Conservation (phyloP, 1,139 yeast species). For the Candida sojae region DNA sequence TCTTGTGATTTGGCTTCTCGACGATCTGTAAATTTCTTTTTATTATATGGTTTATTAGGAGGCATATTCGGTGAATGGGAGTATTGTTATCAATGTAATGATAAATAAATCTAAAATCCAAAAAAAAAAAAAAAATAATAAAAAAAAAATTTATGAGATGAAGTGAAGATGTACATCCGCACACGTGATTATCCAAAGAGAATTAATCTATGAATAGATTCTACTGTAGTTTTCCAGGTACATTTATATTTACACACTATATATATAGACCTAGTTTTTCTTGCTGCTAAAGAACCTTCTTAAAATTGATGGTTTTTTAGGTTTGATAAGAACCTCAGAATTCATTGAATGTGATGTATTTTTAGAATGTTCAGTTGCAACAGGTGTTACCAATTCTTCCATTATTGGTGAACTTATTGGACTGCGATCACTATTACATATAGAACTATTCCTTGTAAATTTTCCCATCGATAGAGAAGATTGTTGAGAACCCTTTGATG, state of each 20-base stretch:
- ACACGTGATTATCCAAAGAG: too few relatives aligned
- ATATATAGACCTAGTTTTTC: background rate
- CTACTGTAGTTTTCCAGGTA: too few relatives aligned
- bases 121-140: too few relatives aligned
- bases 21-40: slow-evolving; percentile 37
- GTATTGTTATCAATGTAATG: background rate
- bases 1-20: slow-evolving; percentile 51
- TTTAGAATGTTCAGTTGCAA: too few relatives aligned
- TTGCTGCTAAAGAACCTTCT: background rate
- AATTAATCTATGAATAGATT: too few relatives aligned
- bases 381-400: background rate
- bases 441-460: background rate
- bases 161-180: too few relatives aligned
- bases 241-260: background rate
- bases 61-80: slow-evolving; percentile 3
- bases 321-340: background rate
- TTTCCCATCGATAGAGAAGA: background rate
- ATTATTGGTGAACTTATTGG: background rate
- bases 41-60: slow-evolving; percentile 7
- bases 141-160: too few relatives aligned
- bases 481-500: background rate
- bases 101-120: too few relatives aligned
- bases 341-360: background rate
- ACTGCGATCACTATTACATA: background rate
- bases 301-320: background rate